phyloP scores from a whole-genome alignment of 2,329 filamentous ascomycete species.

The Aureobasidium sp. region DNA sequence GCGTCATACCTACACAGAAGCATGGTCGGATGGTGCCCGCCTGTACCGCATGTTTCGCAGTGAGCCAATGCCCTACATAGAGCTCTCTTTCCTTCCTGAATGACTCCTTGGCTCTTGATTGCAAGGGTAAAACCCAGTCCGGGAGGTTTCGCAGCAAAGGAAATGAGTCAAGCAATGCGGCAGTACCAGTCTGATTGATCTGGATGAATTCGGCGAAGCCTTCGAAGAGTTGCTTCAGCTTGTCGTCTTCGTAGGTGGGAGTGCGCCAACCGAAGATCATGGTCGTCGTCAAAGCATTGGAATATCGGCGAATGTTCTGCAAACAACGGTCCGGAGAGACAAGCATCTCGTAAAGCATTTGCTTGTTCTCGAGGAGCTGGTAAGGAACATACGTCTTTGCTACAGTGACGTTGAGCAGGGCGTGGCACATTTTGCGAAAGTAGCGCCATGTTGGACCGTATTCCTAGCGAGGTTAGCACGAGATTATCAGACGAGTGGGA shows the following conservation, averaged over 20 bases:
- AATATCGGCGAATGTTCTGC: slow-evolving; percentile 36
- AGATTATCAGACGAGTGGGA: background rate
- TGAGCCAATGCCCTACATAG: slow-evolving; percentile 38
- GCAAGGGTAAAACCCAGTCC: slow-evolving; percentile 33
- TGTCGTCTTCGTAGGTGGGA: slow-evolving; percentile 27
- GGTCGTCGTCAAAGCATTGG: slow-evolving; percentile 37
- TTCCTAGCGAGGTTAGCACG: slow-evolving; percentile 26
- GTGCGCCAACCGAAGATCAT: slow-evolving; percentile 41
- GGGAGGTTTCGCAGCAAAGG: slow-evolving; percentile 55
- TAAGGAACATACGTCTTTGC: slow-evolving; percentile 31
- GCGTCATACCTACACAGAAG: slow-evolving; percentile 28
- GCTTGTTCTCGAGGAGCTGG: slow-evolving; percentile 29
- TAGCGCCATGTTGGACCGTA: slow-evolving; percentile 33
- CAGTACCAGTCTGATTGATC: slow-evolving; percentile 21
- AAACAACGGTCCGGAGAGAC: slow-evolving; percentile 35
- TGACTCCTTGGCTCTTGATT: slow-evolving; percentile 33
- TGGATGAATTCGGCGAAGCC: slow-evolving; percentile 16
- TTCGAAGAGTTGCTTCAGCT: slow-evolving; percentile 28
- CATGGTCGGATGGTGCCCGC: slow-evolving; percentile 30
- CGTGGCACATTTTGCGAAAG: slow-evolving; percentile 33
- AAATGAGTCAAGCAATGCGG: slow-evolving; percentile 39
- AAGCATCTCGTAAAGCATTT: slow-evolving; percentile 30
- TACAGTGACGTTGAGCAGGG: slow-evolving; percentile 31
- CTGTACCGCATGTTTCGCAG: slow-evolving; percentile 35
- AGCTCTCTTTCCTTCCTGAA: slow-evolving; percentile 37